Evolutionary conservation across 164 flowering plant species (phyloP).

Genomic region (Akebia trifoliata): DNA sequence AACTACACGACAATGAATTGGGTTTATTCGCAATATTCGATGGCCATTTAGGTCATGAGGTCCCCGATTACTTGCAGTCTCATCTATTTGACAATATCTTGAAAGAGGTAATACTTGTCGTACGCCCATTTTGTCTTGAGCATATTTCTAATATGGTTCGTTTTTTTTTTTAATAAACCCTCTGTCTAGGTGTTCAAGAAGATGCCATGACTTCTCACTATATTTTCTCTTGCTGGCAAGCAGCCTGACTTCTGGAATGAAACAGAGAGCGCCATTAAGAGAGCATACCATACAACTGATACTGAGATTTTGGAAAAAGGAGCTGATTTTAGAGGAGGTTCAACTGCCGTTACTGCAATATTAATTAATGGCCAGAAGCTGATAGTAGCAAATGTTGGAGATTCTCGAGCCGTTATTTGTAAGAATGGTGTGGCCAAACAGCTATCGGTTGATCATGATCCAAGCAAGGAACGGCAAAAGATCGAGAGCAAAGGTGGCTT

Average conservation of each 20-base stretch:
- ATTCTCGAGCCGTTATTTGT: conserved; percentile 81
- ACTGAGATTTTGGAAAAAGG: conserved; percentile 60
- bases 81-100: conserved; percentile 82
- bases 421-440: conserved; percentile 75
- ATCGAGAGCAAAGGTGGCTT: conserved; percentile 89
- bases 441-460: conserved; percentile 88
- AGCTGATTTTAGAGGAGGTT: conserved; percentile 74
- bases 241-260: conserved; percentile 83
- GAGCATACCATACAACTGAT: conserved; percentile 66
- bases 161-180: background rate
- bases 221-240: conserved; percentile 14
- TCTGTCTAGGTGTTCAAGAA: conserved; percentile 1
- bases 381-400: conserved; percentile 87
- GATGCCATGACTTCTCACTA: conserved; percentile 1
- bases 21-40: conserved; percentile 95
- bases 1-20: conserved; percentile 64
- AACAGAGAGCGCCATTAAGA: conserved; percentile 64
- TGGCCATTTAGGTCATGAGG: conserved; percentile 79
- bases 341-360: conserved; percentile 95
- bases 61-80: conserved; percentile 65
- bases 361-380: conserved; percentile 71
- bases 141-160: too few species aligned
- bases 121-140: background rate
- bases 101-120: conserved; percentile 52
- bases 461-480: conserved; percentile 47